Evolutionary conservation across 2,329 filamentous ascomycete genomes (phyloP).

Genomic region (Trichoderma breve): DNA sequence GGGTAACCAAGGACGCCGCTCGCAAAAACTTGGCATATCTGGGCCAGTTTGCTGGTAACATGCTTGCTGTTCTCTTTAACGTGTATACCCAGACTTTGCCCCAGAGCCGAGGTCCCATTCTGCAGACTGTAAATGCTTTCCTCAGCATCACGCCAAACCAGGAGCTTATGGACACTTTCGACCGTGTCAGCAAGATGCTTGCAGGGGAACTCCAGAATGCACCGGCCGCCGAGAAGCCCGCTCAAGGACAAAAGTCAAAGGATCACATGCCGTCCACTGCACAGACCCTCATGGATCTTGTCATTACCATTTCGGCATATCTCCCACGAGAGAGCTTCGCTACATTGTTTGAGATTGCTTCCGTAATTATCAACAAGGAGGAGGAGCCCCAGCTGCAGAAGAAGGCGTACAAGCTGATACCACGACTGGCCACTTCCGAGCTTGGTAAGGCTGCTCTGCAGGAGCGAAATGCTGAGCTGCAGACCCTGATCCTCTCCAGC

Average conservation of each 20-base stretch:
- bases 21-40: slow-evolving; percentile 80
- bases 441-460: slow-evolving; percentile 72
- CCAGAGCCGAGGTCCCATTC: slow-evolving; percentile 83
- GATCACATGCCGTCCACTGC: slow-evolving; percentile 85
- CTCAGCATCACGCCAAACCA: slow-evolving; percentile 77
- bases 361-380: slow-evolving; percentile 75
- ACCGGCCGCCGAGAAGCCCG: slow-evolving; percentile 56
- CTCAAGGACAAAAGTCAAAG: slow-evolving; percentile 59
- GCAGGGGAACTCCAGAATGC: slow-evolving; percentile 63
- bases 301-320: slow-evolving; percentile 95
- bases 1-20: slow-evolving; percentile 73
- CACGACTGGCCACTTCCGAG: slow-evolving; percentile 79
- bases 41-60: slow-evolving; percentile 75
- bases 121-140: slow-evolving; percentile 93
- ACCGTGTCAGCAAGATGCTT: slow-evolving; percentile 80
- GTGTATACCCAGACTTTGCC: slow-evolving; percentile 96
- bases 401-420: slow-evolving; percentile 98
- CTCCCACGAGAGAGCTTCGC: slow-evolving; percentile 83
- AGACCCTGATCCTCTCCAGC: slow-evolving; percentile 74
- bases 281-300: slow-evolving; percentile 93
- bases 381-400: slow-evolving; percentile 93
- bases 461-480: slow-evolving; percentile 74
- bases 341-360: slow-evolving; percentile 81
- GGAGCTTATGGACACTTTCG: slow-evolving; percentile 85
- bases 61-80: slow-evolving; percentile 97